Conservation (phyloP, 495 filamentous ascomycete genomes). For the Baudoinia panamericana region DNA sequence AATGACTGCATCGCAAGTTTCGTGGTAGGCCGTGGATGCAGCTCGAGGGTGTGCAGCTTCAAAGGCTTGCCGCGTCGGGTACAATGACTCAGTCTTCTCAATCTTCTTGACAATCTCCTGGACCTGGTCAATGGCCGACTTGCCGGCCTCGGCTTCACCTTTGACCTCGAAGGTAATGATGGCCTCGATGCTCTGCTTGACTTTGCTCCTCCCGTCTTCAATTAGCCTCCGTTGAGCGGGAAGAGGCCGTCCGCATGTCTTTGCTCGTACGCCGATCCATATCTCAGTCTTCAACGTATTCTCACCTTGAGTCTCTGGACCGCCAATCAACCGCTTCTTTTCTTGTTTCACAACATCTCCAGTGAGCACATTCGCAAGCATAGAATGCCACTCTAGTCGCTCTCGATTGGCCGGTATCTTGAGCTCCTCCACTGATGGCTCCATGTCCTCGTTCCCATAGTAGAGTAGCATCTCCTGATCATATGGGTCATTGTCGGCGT, state of each 20-base stretch:
- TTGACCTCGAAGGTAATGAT: constrained; percentile 89
- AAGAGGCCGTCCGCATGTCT: constrained; percentile 67
- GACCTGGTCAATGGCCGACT: constrained; percentile 73
- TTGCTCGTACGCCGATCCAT: constrained; percentile 78
- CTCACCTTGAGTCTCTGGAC: constrained; percentile 60
- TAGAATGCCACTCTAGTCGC: constrained; percentile 91
- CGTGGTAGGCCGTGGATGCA: constrained; percentile 57
- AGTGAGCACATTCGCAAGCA: constrained; percentile 88
- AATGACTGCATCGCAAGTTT: constrained; percentile 75
- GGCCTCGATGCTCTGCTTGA: constrained; percentile 64
- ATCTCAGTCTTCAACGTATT: constrained; percentile 65
- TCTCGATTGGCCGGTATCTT: constrained; percentile 80
- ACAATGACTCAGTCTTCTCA: constrained; percentile 71
- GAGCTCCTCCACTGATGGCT: constrained; percentile 78
- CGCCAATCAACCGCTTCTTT: constrained; percentile 84
- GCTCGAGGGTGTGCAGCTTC: constrained; percentile 56
- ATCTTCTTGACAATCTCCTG: constrained; percentile 78
- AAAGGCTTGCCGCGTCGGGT: constrained; percentile 64
- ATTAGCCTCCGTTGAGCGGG: constrained; percentile 48
- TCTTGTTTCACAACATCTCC: constrained; percentile 96
- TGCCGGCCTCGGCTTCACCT: constrained; percentile 82
- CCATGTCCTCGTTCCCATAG: constrained; percentile 70
- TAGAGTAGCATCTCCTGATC: constrained; percentile 90
- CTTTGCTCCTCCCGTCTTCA: constrained; percentile 27
- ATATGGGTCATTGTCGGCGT: constrained; percentile 70